Evolutionary conservation across 202 grass and related monocot genomes (phyloP), one percentile per base, ranked within the genome.

Genomic region (Dendrocalamus latiflorus): DNA sequence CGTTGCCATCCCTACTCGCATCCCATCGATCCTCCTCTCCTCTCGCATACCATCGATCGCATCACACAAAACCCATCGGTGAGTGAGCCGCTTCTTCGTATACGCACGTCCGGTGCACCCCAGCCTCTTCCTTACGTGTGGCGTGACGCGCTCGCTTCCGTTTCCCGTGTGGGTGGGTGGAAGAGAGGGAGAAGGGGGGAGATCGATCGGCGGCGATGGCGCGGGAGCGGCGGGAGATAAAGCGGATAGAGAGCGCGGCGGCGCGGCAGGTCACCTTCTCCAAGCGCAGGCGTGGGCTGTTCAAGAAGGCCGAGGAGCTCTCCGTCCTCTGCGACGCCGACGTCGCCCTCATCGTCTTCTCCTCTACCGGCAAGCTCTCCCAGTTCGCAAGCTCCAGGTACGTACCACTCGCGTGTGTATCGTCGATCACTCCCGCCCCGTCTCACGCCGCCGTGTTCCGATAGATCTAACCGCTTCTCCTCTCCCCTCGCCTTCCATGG

Each of bases 231-330:
- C 89, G 91, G 55, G 83, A 93, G 88, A 95, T 95, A 49, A 88
- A 90, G 83, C 85, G 89, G 88, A 93, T 95, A 76, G 93, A 93
- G 88, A 95, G 89, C 84, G 71, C 86, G 56, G 84, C 93, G 57
- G 93, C 93, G 90, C 81, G 93, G 44, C 93, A 95, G 87, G 93
- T 92, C 76, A 95, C 90, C 82, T 95, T 95, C 90, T 95, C 93
- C 79, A 95, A 95, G 88, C 83, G 93, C 79, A 88, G 93, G 72
- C 70, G 93, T 80, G 93, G 93, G 1, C 86, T 95, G 65, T 92
- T 95, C 77, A 95, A 95, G 93, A 95, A 95, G 86, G 93, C 93
- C 9, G 90, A 95, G 86, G 90, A 95, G 80, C 93, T 95, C 72
- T 92, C 93, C 43, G 84, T 94, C 26, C 88, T 95, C 0, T 94